Evolutionary conservation across 2,329 filamentous ascomycete genomes (phyloP), one percentile per base, ranked within the genome.

Genomic region (Beauveria rudraprayagi): DNA sequence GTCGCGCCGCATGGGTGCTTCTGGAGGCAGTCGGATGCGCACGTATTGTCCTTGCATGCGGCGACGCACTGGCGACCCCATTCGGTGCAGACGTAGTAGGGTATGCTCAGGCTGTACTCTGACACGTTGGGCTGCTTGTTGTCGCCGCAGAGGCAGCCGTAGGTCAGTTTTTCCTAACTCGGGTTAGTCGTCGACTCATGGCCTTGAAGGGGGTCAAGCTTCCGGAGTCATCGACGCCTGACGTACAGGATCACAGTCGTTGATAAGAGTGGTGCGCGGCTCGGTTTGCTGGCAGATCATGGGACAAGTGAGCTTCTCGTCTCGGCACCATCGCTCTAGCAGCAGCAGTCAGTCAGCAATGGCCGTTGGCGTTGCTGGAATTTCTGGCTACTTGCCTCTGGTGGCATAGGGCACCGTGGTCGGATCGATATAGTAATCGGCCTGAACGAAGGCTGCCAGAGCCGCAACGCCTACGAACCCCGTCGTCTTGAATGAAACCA

Each of bases 61-160:
- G 66, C 69, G 14, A 88, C 85, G 71, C 88, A 91, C 74, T 91
- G 83, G 71, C 77, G 84, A 67, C 84, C 87, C 80, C 82, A 91
- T 74, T 88, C 80, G 52, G 80, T 80, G 81, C 90, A 94, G 67
- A 86, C 80, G 76, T 86, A 90, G 81, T 85, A 93, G 40, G 90
- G 90, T 28, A 94, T 78, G 1, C 90, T 92, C 67, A 91, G 80
- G 22, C 86, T 87, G 81, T 88, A 94, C 74, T 92, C 82, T 69
- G 87, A 84, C 54, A 90, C 75, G 75, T 92, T 92, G 66, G 90
- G 90, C 57, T 81, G 75, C 64, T 80, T 71, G 70, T 83, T 82
- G 70, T 88, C 80, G 64, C 80, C 79, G 77, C 90, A 94, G 67
- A 91, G 78, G 73, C 90, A 94, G 65, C 80, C 78, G 75, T 88